Evolutionary conservation across 2,329 filamentous ascomycete species (phyloP), one percentile per base, ranked within the genome.

Genomic region (Clarireedia monteithiana): DNA sequence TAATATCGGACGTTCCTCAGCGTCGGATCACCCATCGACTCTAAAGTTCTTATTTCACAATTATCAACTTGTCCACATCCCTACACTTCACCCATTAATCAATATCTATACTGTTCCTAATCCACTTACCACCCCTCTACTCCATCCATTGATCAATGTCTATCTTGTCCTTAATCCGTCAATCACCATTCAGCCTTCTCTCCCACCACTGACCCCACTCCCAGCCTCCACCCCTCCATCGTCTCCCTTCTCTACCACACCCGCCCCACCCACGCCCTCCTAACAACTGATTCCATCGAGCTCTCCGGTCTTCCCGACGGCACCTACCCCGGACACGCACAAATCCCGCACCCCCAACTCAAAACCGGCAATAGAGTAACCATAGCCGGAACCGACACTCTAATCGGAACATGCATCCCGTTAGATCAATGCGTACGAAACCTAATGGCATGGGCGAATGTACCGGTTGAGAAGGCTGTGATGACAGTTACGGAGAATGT

Each of bases 261-360:
- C 2, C 73, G 74, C 34, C 76, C 76, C 1, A 59, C 65, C 14
- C 73, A 74, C 57, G 75, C 75, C 58, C 77, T 81, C 48, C 66
- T 80, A 47, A 73, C 80, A 57, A 80, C 77, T 1, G 79, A 81
- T 65, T 74, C 71, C 53, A 78, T 80, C 60, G 78, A 82, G 62
- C 72, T 82, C 3, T 75, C 76, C 9, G 77, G 76, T 6, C 68
- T 81, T 1, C 70, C 73, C 0, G 75, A 81, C 53, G 78, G 78
- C 0, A 70, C 72, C 0, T 75, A 81, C 58, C 74, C 76, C 0
- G 76, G 76, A 0, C 75, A 81, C 59, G 68, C 75, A 1, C 78
- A 81, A 60, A 79, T 81, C 20, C 71, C 75, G 1, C 70, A 71
- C 38, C 65, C 72, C 27, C 79, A 81, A 62, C 70, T 70, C 5